phyloP scores from a whole-genome alignment of 768 basidiomycete species.

The Lactarius tabidus region DNA sequence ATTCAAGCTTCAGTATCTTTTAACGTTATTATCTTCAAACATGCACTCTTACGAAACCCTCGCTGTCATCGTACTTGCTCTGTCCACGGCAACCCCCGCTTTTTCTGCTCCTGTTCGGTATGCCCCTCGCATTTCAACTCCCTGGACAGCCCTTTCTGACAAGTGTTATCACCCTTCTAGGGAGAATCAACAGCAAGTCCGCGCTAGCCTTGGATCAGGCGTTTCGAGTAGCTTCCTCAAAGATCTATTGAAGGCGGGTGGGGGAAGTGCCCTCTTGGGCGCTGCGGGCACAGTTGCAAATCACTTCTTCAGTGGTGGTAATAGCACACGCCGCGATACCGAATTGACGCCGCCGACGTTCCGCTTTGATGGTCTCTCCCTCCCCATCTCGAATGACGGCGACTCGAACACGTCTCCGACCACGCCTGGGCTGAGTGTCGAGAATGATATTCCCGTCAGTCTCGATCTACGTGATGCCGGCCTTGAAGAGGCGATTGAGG shows the following conservation, averaged over 20 bases:
- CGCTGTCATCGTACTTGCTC: constrained; percentile 3
- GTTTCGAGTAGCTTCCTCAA: too few species aligned
- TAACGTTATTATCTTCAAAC: not conserved
- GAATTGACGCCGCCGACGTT: not conserved
- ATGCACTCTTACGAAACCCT: constrained; percentile 5
- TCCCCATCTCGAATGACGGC: not conserved
- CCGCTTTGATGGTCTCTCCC: not conserved
- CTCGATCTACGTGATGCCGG: not conserved
- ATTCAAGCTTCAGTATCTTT: not conserved
- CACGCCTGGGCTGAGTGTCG: not conserved
- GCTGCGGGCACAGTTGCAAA: not conserved
- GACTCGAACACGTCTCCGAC: too few species aligned
- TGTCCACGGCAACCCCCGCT: not conserved
- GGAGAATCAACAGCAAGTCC: not conserved
- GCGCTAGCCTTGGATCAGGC: not conserved
- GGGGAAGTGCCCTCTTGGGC: not conserved
- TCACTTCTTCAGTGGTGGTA: not conserved
- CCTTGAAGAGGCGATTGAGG: not conserved
- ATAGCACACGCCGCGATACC: not conserved
- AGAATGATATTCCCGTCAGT: not conserved
- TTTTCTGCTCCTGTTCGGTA: not conserved
- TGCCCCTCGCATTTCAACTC: not conserved
- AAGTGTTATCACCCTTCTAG: not conserved
- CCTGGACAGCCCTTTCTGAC: not conserved
- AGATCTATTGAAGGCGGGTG: not conserved